These are phyloP conservation scores for Sclerotinia nivalis DNA, from an alignment of 2,329 filamentous ascomycete species.

Conservation along the genomic window DNA sequence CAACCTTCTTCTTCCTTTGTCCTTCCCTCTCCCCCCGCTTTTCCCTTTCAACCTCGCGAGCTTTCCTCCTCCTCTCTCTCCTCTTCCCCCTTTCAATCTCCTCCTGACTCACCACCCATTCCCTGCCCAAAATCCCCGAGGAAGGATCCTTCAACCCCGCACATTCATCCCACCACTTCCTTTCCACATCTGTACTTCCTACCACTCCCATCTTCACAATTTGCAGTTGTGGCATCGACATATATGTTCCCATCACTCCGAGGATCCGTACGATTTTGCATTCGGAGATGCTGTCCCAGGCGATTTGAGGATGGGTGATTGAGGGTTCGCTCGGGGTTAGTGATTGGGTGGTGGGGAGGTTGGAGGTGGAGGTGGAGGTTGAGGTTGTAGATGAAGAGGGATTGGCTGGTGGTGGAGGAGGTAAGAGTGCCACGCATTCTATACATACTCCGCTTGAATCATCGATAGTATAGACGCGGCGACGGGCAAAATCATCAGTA, in stretches of 20 bases:
- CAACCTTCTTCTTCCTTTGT: not conserved
- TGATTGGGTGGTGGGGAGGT: no score
- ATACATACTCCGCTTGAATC: conserved; percentile 64
- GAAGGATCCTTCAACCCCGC: conserved; percentile 47
- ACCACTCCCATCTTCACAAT: conserved; percentile 53
- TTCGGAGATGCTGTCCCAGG: conserved; percentile 46
- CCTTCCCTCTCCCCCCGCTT: not conserved
- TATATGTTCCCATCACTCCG: conserved; percentile 52
- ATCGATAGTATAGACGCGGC: conserved; percentile 59
- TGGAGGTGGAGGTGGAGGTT: not conserved
- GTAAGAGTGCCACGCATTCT: conserved; percentile 43
- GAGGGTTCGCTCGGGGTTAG: conserved; percentile 57
- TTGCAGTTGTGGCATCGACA: conserved; percentile 53
- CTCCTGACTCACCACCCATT: conserved; percentile 56
- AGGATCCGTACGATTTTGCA: conserved; percentile 60
- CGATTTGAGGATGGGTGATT: conserved; percentile 32
- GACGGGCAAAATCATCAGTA: conserved; percentile 52
- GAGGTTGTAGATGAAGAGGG: not conserved
- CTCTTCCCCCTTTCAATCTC: conserved; percentile 38
- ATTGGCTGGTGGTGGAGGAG: conserved; percentile 14
- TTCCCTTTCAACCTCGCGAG: conserved; percentile 29
- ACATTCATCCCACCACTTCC: conserved; percentile 60
- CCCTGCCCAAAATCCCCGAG: conserved; percentile 49
- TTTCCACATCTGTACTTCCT: conserved; percentile 56
- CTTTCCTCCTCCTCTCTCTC: conserved; percentile 32